phyloP scores from a whole-genome alignment of 495 filamentous ascomycete genomes.

The Lineolata rhizophorae region DNA sequence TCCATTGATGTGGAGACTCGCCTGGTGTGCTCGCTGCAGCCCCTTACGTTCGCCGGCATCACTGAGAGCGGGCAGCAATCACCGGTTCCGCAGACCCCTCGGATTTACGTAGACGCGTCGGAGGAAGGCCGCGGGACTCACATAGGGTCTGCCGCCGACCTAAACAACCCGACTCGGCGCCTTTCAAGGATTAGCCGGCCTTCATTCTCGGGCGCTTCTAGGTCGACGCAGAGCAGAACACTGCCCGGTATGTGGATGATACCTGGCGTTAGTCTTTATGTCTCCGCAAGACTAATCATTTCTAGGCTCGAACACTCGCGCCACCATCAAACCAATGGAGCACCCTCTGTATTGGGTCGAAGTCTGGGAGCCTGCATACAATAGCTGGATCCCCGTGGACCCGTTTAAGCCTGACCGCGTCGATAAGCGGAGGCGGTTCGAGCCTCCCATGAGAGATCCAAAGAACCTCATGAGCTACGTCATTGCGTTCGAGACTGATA shows the following conservation, averaged over 20 bases:
- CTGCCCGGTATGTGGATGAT: too few relatives aligned
- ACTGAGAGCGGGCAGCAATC: conserved; percentile 23
- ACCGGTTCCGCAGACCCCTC: conserved; percentile 20
- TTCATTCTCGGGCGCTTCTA: neutral
- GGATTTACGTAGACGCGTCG: too few relatives aligned
- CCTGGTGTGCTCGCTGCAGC: conserved; percentile 80
- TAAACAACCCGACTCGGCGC: neutral
- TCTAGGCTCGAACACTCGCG: neutral
- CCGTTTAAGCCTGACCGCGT: conserved; percentile 59
- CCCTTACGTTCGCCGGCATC: conserved; percentile 42
- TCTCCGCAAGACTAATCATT: too few relatives aligned
- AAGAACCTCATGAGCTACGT: conserved; percentile 64
- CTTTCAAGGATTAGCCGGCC: neutral
- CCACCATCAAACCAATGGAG: conserved; percentile 29
- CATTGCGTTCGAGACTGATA: conserved; percentile 64
- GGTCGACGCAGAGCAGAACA: too few relatives aligned
- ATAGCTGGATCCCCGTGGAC: conserved; percentile 84
- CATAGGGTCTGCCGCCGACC: neutral
- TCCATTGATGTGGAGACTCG: conserved; percentile 59
- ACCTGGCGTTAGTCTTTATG: too few relatives aligned
- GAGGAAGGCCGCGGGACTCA: neutral
- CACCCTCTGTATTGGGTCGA: conserved; percentile 90
- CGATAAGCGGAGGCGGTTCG: conserved; percentile 50
- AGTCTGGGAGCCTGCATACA: conserved; percentile 55
- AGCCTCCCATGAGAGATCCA: conserved; percentile 54